Percentiles rank a stretch among this genome's conserved stretches.
phyloP scores from a whole-genome alignment of 2,329 filamentous ascomycete genomes.

The Sporothrix curviconia region DNA sequence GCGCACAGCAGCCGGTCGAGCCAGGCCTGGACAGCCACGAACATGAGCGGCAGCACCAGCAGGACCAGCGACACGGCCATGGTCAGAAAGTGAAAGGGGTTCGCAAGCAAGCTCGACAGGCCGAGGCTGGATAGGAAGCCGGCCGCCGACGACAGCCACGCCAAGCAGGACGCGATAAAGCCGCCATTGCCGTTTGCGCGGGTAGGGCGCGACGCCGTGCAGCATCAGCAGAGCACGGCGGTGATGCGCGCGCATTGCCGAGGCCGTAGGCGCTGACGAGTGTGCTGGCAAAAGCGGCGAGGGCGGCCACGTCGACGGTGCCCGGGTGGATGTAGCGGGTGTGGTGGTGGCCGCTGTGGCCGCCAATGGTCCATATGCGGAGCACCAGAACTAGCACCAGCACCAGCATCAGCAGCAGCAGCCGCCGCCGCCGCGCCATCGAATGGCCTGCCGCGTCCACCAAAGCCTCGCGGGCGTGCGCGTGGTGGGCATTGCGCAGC shows the following conservation, averaged over 20 bases:
- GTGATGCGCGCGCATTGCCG: constrained; percentile 85
- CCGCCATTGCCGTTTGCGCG: background rate
- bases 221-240: constrained; percentile 65
- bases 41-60: constrained; percentile 71
- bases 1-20: constrained; percentile 77
- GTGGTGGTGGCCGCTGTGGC: constrained; percentile 36
- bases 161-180: constrained; percentile 55
- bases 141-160: constrained; percentile 41
- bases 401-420: constrained; percentile 53
- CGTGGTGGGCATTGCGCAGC: constrained; percentile 40
- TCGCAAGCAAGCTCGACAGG: constrained; percentile 80
- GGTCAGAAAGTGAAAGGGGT: constrained; percentile 91
- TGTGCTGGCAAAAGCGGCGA: constrained; percentile 76
- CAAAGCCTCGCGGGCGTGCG: background rate
- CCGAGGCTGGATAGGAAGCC: background rate
- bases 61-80: constrained; percentile 71
- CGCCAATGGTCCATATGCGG: constrained; percentile 53
- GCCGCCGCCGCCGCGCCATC: background rate
- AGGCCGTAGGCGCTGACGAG: constrained; percentile 80
- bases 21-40: constrained; percentile 75
- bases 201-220: constrained; percentile 6
- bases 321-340: constrained; percentile 54
- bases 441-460: too few species aligned
- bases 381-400: background rate
- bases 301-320: constrained; percentile 72